Evolutionary conservation across 1,139 yeast genomes (phyloP).

Genomic region (Arxiozyma slooffiae): DNA sequence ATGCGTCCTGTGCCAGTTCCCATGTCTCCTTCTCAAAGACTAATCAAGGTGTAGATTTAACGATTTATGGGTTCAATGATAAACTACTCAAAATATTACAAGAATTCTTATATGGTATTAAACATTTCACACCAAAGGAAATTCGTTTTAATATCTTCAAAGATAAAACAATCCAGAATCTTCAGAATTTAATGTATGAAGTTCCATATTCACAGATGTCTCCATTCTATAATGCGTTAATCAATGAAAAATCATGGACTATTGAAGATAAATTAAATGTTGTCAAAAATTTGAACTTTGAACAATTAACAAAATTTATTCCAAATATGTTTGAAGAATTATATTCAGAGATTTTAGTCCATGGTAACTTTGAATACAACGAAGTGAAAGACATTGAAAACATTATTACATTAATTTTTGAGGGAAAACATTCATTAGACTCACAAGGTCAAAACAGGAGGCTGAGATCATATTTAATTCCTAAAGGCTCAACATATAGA

Average conservation of each 20-base stretch:
- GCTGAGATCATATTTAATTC: constrained; percentile 44
- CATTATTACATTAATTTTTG: neutral
- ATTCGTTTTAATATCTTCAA: constrained; percentile 59
- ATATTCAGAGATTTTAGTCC: constrained; percentile 61
- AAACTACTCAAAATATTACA: constrained; percentile 57
- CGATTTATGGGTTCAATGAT: constrained; percentile 73
- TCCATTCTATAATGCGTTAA: constrained; percentile 46
- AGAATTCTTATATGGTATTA: constrained; percentile 47
- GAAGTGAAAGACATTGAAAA: constrained; percentile 42
- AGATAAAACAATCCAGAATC: constrained; percentile 51
- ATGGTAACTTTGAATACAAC: constrained; percentile 60
- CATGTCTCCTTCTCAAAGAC: constrained; percentile 48
- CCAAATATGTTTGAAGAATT: constrained; percentile 38
- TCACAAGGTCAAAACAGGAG: constrained; percentile 34
- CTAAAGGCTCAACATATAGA: constrained; percentile 37
- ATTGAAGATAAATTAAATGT: constrained; percentile 51
- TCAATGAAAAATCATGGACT: constrained; percentile 64
- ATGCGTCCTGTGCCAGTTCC: constrained; percentile 77
- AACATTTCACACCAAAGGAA: constrained; percentile 42
- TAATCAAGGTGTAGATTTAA: constrained; percentile 62
- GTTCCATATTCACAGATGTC: constrained; percentile 73
- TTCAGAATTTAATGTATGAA: constrained; percentile 61
- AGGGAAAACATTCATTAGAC: constrained; percentile 26
- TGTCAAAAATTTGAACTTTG: constrained; percentile 40
- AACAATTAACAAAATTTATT: constrained; percentile 42